These are phyloP conservation scores for Macaranga tanarius DNA, from an alignment of 441 rosid genomes.

Conservation along the genomic window DNA sequence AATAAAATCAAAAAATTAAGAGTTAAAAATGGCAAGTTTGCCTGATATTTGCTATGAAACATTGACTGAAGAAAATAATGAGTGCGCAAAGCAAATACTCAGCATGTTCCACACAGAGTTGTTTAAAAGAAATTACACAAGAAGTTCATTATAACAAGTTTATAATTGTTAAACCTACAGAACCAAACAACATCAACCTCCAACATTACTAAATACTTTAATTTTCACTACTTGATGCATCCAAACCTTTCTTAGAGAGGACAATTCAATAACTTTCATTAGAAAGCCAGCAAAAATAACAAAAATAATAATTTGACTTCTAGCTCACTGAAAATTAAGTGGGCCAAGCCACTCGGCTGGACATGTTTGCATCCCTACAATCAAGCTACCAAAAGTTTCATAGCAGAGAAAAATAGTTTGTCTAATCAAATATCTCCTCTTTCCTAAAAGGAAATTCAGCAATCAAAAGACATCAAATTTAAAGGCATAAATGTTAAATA, in stretches of 20 bases:
- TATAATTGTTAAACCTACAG: neutral
- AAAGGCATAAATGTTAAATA: too few species aligned
- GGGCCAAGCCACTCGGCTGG: too few species aligned
- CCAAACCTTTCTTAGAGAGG: neutral
- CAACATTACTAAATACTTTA: neutral
- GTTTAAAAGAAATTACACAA: neutral
- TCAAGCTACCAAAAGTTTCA: too few species aligned
- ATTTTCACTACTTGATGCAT: neutral
- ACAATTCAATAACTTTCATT: neutral
- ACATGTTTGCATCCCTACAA: too few species aligned
- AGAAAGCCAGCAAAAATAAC: too few species aligned
- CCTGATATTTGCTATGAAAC: neutral
- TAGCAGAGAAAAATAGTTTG: too few species aligned
- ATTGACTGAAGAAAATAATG: neutral
- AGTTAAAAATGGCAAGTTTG: neutral
- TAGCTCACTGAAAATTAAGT: too few species aligned
- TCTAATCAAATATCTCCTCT: too few species aligned
- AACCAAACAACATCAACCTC: neutral
- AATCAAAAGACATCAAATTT: too few species aligned
- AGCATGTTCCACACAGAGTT: neutral
- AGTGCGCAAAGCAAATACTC: neutral
- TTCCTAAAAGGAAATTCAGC: too few species aligned
- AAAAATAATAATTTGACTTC: too few species aligned
- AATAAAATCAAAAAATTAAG: constrained; percentile 16
- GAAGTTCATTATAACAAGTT: neutral